Percentiles rank a stretch among this genome's conserved stretches.
Evolutionary conservation across 2,329 filamentous ascomycete genomes (phyloP).

Genomic region (Colletotrichum cordylinicola): DNA sequence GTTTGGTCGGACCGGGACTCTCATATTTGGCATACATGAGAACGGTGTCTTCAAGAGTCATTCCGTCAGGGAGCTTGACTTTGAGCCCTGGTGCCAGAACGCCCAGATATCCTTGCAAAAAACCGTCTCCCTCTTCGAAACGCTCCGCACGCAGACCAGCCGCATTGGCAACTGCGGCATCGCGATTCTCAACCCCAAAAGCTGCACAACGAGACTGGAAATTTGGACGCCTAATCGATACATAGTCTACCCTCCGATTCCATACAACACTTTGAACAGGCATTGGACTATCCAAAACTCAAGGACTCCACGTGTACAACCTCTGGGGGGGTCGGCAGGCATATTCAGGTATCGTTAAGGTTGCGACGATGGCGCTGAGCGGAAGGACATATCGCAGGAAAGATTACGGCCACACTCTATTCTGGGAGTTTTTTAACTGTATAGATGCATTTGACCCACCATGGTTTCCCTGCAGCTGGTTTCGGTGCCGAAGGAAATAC

Average conservation of each 20-base stretch:
- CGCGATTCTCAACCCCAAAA: background rate
- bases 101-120: background rate
- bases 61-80: background rate
- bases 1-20: background rate
- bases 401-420: background rate
- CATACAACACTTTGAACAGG: background rate
- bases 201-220: background rate
- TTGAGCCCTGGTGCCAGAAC: background rate
- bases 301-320: too few species aligned
- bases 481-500: background rate
- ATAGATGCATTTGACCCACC: background rate
- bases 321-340: background rate
- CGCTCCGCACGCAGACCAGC: background rate
- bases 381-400: background rate
- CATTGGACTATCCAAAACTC: background rate
- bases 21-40: background rate
- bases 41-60: background rate
- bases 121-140: background rate
- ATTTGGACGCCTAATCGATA: background rate
- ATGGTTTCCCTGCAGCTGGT: background rate
- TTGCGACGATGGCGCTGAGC: background rate
- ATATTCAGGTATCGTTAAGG: background rate
- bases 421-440: background rate
- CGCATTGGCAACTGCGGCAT: background rate
- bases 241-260: background rate